A percentile compares a stretch with the other conserved stretches of the same genome.
phyloP scores from a whole-genome alignment of 2,329 filamentous ascomycete species.

The Pestalotiopsis sp. region DNA sequence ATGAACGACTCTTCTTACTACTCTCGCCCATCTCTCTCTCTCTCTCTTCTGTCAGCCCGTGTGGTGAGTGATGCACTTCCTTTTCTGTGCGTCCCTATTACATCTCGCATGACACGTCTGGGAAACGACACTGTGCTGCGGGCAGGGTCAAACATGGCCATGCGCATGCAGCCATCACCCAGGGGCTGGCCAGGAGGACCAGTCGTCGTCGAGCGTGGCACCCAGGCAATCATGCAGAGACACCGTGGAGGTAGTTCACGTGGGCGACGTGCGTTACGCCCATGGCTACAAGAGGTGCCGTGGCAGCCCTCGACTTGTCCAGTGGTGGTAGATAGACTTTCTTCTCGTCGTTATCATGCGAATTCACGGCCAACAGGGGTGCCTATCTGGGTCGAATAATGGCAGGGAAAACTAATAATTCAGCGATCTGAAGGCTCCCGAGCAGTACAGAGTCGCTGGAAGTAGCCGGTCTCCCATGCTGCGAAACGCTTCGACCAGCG shows the following conservation, averaged over 20 bases:
- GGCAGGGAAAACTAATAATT: not conserved
- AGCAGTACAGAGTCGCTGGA: not conserved
- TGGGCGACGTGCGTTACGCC: slow-evolving; percentile 4
- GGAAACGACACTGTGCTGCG: not conserved
- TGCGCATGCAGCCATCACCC: slow-evolving; percentile 6
- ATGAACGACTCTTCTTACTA: not conserved
- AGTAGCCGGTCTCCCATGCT: not conserved
- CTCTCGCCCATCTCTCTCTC: not conserved
- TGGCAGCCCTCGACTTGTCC: slow-evolving; percentile 12
- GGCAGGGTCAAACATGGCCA: slow-evolving; percentile 9
- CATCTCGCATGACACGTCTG: not conserved
- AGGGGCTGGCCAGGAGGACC: not conserved
- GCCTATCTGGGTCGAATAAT: not conserved
- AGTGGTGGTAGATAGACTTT: not conserved
- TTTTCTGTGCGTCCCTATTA: not conserved
- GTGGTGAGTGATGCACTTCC: not conserved
- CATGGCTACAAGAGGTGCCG: not conserved
- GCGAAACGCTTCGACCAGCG: not conserved
- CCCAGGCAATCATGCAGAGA: slow-evolving; percentile 9
- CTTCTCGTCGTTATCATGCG: not conserved
- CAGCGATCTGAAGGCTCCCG: not conserved
- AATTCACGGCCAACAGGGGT: not conserved
- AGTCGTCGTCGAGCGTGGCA: not conserved
- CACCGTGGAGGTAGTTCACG: slow-evolving; percentile 12
- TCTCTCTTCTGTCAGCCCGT: not conserved